A percentile compares a stretch with the other conserved stretches of the same genome.
phyloP scores from a whole-genome alignment of 2,329 filamentous ascomycete genomes.

The Epichloe festucae region DNA sequence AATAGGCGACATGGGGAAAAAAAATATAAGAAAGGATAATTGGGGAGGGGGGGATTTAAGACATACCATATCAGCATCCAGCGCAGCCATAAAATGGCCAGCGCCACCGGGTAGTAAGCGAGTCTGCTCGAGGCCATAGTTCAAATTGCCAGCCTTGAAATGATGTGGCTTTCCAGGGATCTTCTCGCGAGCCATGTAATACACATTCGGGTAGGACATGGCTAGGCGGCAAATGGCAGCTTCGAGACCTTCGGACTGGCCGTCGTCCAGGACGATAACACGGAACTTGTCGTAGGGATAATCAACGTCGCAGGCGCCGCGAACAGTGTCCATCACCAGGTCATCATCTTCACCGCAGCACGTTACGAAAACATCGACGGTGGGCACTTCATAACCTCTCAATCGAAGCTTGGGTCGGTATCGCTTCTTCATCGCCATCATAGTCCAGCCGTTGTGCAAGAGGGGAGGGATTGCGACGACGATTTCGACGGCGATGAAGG shows the following conservation, averaged over 20 bases:
- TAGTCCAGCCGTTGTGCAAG: slow-evolving; percentile 46
- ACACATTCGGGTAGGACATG: slow-evolving; percentile 32
- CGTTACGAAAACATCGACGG: slow-evolving; percentile 44
- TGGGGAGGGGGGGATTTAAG: not conserved
- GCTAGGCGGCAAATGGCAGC: slow-evolving; percentile 24
- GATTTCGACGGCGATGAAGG: slow-evolving; percentile 43
- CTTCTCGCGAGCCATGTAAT: slow-evolving; percentile 39
- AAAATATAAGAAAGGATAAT: not conserved
- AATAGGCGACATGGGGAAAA: not conserved
- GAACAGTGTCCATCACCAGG: slow-evolving; percentile 42
- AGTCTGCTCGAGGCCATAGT: slow-evolving; percentile 41
- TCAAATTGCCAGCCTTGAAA: slow-evolving; percentile 54
- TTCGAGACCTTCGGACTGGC: slow-evolving; percentile 30
- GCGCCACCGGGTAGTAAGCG: slow-evolving; percentile 39
- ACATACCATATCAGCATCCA: slow-evolving; percentile 52
- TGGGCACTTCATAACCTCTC: slow-evolving; percentile 34
- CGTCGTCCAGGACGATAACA: slow-evolving; percentile 44
- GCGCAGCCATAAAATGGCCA: slow-evolving; percentile 45
- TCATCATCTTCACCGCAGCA: slow-evolving; percentile 45
- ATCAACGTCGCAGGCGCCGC: slow-evolving; percentile 40
- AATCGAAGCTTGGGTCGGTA: slow-evolving; percentile 39
- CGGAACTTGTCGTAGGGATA: slow-evolving; percentile 40
- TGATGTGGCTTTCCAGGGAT: slow-evolving; percentile 36
- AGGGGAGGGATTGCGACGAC: slow-evolving; percentile 36
- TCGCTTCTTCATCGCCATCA: slow-evolving; percentile 42